These are phyloP conservation scores for Aphanomyces invadans DNA, from an alignment of 352 stramenopile species.

Conservation along the genomic window DNA sequence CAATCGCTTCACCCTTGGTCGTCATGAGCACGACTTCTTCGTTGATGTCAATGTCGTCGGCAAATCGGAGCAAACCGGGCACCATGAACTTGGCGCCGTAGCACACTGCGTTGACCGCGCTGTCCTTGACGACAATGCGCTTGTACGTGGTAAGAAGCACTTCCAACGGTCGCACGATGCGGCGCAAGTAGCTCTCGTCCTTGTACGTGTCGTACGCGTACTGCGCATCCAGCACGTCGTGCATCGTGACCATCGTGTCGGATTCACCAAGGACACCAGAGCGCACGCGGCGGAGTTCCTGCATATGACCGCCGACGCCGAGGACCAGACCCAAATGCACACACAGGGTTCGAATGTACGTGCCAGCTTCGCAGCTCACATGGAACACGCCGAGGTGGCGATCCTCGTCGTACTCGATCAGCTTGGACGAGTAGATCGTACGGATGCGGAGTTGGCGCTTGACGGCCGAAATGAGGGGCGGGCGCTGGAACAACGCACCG, in stretches of 20 bases:
- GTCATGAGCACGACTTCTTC: conserved; percentile 99
- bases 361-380: conserved; percentile 97
- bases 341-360: conserved; percentile 99
- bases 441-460: conserved; percentile 99
- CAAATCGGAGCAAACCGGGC: conserved; percentile 97
- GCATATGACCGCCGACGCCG: conserved; percentile 98
- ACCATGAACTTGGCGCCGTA: conserved; percentile 99
- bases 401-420: conserved; percentile 98
- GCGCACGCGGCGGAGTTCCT: conserved; percentile 97
- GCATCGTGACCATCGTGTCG: conserved; percentile 99
- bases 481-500: conserved; percentile 98
- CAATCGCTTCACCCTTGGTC: conserved; percentile 99
- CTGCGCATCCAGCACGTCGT: conserved; percentile 99
- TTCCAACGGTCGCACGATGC: conserved; percentile 97
- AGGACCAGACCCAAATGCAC: conserved; percentile 98
- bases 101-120: conserved; percentile 99
- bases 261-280: conserved; percentile 94
- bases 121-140: conserved; percentile 99
- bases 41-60: conserved; percentile 98
- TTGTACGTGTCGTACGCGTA: conserved; percentile 99
- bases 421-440: conserved; percentile 99
- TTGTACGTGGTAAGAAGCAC: conserved; percentile 99
- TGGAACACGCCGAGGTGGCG: conserved; percentile 97
- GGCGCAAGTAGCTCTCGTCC: conserved; percentile 98
- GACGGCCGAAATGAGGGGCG: conserved; percentile 98